These are phyloP conservation scores for Talaromyces sp. DNA, from an alignment of 2,329 filamentous ascomycete genomes.

Conservation along the genomic window DNA sequence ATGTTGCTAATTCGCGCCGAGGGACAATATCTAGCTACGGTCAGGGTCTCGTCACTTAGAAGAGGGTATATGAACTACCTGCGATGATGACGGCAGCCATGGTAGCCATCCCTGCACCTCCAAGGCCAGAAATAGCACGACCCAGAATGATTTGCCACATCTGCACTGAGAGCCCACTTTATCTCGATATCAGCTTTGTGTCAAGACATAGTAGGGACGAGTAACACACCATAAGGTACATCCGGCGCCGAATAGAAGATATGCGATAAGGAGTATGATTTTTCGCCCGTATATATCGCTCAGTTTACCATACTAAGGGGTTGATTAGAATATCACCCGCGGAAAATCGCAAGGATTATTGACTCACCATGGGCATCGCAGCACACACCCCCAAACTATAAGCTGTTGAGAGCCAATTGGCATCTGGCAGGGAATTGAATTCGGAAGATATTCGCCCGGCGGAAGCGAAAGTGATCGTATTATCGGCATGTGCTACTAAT, in stretches of 20 bases:
- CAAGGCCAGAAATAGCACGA: conserved; percentile 39
- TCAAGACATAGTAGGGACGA: too few species aligned
- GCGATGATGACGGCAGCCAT: conserved; percentile 47
- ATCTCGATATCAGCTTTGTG: background rate
- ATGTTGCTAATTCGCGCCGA: conserved; percentile 44
- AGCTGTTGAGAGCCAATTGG: conserved; percentile 55
- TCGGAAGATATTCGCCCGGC: conserved; percentile 60
- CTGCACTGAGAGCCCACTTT: conserved; percentile 31
- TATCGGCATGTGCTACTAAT: conserved; percentile 63
- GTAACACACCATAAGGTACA: conserved; percentile 30
- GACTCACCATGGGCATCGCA: conserved; percentile 49
- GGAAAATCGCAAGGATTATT: background rate
- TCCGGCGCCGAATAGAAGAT: conserved; percentile 49
- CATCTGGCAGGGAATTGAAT: conserved; percentile 53
- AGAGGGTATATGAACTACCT: conserved; percentile 9
- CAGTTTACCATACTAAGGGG: conserved; percentile 48
- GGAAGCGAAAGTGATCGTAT: conserved; percentile 62
- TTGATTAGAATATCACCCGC: background rate
- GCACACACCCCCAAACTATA: conserved; percentile 50
- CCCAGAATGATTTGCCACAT: conserved; percentile 39
- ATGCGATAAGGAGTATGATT: conserved; percentile 45
- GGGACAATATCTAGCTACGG: conserved; percentile 41
- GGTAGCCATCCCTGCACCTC: conserved; percentile 41
- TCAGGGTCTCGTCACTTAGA: background rate
- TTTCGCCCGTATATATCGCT: conserved; percentile 57